Base-by-base conservation (phyloP, 805 yeast species). In the Groenewaldozyma salmanticensis region DNA sequence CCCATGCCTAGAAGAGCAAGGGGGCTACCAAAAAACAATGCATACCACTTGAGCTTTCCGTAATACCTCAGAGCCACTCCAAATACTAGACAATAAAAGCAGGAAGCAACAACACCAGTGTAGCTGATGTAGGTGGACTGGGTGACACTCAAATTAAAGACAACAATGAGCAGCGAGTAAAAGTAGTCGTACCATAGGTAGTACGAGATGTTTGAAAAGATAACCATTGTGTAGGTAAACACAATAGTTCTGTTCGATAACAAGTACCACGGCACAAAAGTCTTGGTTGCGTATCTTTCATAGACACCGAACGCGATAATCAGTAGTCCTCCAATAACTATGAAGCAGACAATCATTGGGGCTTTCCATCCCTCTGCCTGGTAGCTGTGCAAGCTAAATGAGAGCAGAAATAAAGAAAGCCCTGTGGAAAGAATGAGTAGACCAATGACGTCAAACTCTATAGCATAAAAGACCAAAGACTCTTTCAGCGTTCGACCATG, bases 171-270 rank as follows among this genome's bases (percentile, higher is more conserved):
- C 22, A 78, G 78, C 0, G 82, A 67, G 55, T 74, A 77, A 55
- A 78, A 54, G 58, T 67, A 77, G 49, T 71, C 75, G 46, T 72
- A 69, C 42, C 79, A 79, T 75, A 75, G 70, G 54, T 72, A 70
- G 66, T 67, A 77, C 15, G 43, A 21, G 41, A 76, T 62, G 62
- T 51, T 74, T 67, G 46, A 75, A 59, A 2, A 72, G 44, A 75
- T 65, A 29, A 65, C 51, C 42, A 77, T 51, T 7, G 37, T 21
- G 29, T 47, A 50, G 9, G 39, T 36, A 9, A 24, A 21, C 83
- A 81, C 75, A 22, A 79, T 75, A 47, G 80, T 81, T 49, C 82
- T 69, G 54, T 79, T 80, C 44, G 62, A 71, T 52, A 80, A 53
- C 44, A 79, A 60, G 3, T 60, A 52, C 43, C 61, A 65, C 19